These are phyloP conservation scores for Hypoxylon sp. DNA, from an alignment of 2,329 filamentous ascomycete genomes.

Conservation along the genomic window DNA sequence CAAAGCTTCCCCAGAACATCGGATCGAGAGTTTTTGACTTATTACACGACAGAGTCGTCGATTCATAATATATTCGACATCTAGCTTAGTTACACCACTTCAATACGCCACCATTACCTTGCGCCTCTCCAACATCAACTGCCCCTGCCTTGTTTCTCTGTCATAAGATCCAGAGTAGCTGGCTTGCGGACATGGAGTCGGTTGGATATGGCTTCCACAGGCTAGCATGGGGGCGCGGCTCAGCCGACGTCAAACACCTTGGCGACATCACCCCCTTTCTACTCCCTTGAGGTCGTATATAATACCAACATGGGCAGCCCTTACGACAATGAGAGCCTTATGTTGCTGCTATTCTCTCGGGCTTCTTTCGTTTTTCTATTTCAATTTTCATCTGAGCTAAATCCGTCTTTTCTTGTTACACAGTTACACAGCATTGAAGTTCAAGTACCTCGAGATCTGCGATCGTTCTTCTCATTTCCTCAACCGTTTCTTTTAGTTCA, in stretches of 20 bases:
- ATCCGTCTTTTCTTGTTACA: conserved; percentile 11
- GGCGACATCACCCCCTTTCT: conserved; percentile 15
- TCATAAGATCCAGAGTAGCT: conserved; percentile 10
- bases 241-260: conserved; percentile 34
- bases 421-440: conserved; percentile 18
- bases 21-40: conserved; percentile 7
- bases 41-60: conserved; percentile 8
- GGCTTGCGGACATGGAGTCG: conserved; percentile 14
- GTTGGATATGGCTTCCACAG: conserved; percentile 17
- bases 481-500: conserved; percentile 5
- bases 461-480: conserved; percentile 29
- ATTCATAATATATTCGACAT: conserved; percentile 9
- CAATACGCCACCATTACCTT: conserved; percentile 15
- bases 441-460: conserved; percentile 33
- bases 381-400: conserved; percentile 19
- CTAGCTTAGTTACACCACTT: conserved; percentile 14
- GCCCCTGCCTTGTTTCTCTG: not conserved
- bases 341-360: conserved; percentile 17
- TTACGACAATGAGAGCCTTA: conserved; percentile 10
- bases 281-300: conserved; percentile 19
- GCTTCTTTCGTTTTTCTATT: conserved; percentile 13
- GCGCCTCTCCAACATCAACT: conserved; percentile 9
- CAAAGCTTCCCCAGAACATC: conserved; percentile 34
- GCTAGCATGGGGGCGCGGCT: conserved; percentile 25
- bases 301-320: conserved; percentile 19